phyloP scores from a whole-genome alignment of 495 filamentous ascomycete species.

The Filosporella fistucella region DNA sequence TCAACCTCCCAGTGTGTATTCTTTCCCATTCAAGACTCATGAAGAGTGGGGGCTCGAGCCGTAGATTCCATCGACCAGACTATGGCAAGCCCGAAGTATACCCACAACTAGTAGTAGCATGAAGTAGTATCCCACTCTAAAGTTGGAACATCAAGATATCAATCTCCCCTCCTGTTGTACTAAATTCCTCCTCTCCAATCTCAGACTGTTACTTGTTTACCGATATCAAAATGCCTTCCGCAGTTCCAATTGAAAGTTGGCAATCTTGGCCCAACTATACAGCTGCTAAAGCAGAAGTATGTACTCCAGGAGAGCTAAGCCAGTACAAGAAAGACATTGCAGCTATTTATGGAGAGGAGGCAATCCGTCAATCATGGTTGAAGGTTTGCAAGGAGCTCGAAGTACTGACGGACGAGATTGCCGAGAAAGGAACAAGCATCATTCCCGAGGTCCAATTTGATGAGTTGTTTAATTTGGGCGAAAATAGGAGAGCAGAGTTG shows the following conservation, averaged over 20 bases:
- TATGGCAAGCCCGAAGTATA: too few relatives aligned
- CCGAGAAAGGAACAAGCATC: slow-evolving; percentile 1
- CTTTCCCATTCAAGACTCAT: too few relatives aligned
- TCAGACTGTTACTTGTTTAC: too few relatives aligned
- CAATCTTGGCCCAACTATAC: background rate
- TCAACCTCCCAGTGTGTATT: too few relatives aligned
- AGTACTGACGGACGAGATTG: slow-evolving; percentile 9
- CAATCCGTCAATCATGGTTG: slow-evolving; percentile 4
- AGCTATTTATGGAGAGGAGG: background rate
- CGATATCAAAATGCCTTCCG: background rate
- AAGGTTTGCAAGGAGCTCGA: slow-evolving; percentile 10
- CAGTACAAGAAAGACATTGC: background rate
- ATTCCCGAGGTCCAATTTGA: slow-evolving; percentile 6
- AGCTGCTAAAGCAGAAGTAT: background rate
- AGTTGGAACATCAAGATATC: too few relatives aligned
- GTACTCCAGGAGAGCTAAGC: background rate
- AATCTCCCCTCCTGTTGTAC: too few relatives aligned
- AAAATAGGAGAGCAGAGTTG: background rate
- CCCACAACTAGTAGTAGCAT: too few relatives aligned
- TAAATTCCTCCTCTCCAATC: too few relatives aligned
- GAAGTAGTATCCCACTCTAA: too few relatives aligned
- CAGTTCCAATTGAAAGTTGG: background rate
- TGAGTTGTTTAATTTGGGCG: background rate
- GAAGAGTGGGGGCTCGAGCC: too few relatives aligned
- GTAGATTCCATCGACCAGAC: too few relatives aligned